Evolutionary conservation across 176 grass and related monocot genomes (phyloP).

Genomic region (Tillandsia leiboldiana): DNA sequence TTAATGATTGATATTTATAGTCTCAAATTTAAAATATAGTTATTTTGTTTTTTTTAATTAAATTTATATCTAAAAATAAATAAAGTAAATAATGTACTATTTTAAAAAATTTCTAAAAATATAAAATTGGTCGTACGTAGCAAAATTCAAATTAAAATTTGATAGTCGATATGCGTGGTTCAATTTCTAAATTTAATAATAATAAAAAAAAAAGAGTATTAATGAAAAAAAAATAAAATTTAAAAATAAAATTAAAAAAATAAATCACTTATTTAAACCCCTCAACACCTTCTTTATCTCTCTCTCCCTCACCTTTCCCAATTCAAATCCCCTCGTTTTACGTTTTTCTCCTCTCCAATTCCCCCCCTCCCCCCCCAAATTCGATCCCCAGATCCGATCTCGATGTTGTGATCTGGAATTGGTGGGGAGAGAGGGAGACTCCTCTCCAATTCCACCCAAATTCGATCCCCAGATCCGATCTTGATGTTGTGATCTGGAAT

Average conservation of each 20-base stretch:
- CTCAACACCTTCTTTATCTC: neutral
- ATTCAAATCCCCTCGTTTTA: neutral
- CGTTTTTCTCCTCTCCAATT: neutral
- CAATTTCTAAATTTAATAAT: no score
- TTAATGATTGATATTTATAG: no score
- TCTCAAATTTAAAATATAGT: no score
- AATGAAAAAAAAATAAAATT: neutral
- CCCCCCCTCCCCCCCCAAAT: neutral
- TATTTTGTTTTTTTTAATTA: no score
- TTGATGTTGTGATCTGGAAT: neutral
- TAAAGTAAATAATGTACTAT: no score
- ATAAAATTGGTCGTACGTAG: no score
- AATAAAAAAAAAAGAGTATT: neutral
- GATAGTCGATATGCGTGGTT: no score
- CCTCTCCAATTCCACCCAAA: no score
- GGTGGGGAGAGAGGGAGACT: neutral
- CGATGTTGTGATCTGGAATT: constrained; percentile 1
- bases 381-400: neutral
- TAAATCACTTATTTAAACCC: neutral
- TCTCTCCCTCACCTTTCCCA: neutral
- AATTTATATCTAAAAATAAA: no score
- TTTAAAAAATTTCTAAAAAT: no score
- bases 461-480: neutral
- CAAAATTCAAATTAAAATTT: no score
- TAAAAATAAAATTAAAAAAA: neutral